These are phyloP conservation scores for Dendrobium chrysotoxum DNA, from an alignment of 106 monocot genomes.

Conservation along the genomic window DNA sequence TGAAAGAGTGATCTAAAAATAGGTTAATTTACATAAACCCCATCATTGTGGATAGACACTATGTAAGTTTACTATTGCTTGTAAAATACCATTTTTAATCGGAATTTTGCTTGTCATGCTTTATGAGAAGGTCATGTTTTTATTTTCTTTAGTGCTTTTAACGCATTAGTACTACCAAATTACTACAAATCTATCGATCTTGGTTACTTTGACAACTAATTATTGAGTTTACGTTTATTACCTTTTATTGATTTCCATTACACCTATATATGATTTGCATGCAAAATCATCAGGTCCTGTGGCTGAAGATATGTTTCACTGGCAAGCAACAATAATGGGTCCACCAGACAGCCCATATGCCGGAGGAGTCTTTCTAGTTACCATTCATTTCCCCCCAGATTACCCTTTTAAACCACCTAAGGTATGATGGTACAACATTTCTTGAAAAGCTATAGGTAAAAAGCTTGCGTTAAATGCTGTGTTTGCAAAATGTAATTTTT, in stretches of 20 bases:
- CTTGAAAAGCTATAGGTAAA: not conserved
- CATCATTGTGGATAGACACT: too few species aligned
- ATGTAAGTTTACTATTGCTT: too few species aligned
- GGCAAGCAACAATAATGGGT: constrained; percentile 9
- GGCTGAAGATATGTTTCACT: constrained; percentile 31
- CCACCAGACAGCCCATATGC: constrained; percentile 29
- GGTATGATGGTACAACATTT: constrained; percentile 8
- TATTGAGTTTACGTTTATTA: not conserved
- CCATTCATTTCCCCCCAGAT: not conserved
- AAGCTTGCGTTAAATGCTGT: not conserved
- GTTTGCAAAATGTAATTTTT: not conserved
- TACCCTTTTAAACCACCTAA: constrained; percentile 34
- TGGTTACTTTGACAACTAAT: not conserved
- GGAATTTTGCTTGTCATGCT: too few species aligned
- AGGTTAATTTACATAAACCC: not conserved
- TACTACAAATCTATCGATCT: not conserved
- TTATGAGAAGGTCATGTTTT: too few species aligned
- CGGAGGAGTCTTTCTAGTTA: constrained; percentile 26
- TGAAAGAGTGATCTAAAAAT: not conserved
- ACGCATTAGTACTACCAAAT: not conserved
- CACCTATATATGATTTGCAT: not conserved
- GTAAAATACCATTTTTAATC: too few species aligned
- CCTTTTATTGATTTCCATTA: not conserved
- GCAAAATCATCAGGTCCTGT: constrained; percentile 15
- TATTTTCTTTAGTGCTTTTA: too few species aligned